phyloP scores from a whole-genome alignment of 2,329 filamentous ascomycete species.

The Cadophora sp. region DNA sequence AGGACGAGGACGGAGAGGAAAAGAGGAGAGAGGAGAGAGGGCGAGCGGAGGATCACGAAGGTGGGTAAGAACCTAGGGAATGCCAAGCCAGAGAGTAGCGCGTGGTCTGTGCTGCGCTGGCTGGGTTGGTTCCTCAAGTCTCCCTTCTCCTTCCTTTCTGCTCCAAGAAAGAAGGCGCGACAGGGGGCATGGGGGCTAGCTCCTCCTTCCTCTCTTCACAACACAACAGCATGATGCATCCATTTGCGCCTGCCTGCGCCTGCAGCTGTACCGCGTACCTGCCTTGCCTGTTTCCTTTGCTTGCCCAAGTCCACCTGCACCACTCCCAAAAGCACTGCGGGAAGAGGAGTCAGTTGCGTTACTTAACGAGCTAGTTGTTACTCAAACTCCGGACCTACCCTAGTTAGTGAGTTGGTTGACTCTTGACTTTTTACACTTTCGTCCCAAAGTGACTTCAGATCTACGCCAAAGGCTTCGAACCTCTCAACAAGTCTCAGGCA shows the following conservation, averaged over 20 bases:
- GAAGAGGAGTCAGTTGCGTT: too few relatives aligned
- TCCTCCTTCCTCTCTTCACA: background rate
- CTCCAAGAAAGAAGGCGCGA: background rate
- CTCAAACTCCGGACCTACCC: too few relatives aligned
- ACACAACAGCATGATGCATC: too few relatives aligned
- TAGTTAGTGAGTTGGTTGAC: background rate
- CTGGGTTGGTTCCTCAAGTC: background rate
- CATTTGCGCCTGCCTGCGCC: too few relatives aligned
- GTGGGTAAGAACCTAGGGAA: slow-evolving; percentile 18
- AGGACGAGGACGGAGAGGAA: slow-evolving; percentile 20
- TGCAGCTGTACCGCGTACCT: background rate
- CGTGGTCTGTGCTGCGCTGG: slow-evolving; percentile 5
- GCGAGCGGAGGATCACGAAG: slow-evolving; percentile 1
- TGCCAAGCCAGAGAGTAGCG: background rate
- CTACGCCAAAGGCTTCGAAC: background rate
- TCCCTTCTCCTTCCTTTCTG: too few relatives aligned
- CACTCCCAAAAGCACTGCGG: too few relatives aligned
- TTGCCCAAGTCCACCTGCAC: too few relatives aligned
- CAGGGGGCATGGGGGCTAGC: background rate
- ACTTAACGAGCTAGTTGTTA: too few relatives aligned
- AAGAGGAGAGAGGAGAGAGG: slow-evolving; percentile 12
- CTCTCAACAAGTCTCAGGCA: background rate
- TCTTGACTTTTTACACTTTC: slow-evolving; percentile 3
- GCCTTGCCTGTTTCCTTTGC: background rate
- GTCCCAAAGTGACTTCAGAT: background rate